Conservation (phyloP, 2,329 filamentous ascomycete species). For the Colletotrichum tamarilloi region DNA sequence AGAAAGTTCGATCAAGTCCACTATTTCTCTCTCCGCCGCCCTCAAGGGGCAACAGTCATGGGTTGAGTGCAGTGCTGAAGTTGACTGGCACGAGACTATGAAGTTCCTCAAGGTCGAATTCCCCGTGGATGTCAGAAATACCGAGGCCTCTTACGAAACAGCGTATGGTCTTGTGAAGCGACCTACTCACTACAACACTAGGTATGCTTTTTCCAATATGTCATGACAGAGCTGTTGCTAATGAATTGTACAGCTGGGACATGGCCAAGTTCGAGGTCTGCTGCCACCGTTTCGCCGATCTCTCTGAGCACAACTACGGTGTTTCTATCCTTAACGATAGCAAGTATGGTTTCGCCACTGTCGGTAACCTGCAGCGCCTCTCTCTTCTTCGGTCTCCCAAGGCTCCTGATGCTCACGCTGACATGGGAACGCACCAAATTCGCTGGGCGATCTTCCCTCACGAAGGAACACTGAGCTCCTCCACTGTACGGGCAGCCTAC, state of each 20-base stretch:
- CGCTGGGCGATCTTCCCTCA: conserved; percentile 94
- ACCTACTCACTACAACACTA: conserved; percentile 98
- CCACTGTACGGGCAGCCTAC: conserved; percentile 84
- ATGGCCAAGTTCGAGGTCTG: conserved; percentile 99
- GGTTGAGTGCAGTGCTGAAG: conserved; percentile 83
- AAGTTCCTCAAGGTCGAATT: conserved; percentile 99
- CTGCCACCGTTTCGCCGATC: conserved; percentile 92
- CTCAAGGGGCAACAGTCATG: conserved; percentile 73
- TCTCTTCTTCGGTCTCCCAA: conserved; percentile 89
- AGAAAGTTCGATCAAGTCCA: conserved; percentile 86
- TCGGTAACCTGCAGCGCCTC: conserved; percentile 88
- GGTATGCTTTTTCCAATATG: conserved; percentile 46
- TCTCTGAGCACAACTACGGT: conserved; percentile 88
- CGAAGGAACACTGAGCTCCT: conserved; percentile 74
- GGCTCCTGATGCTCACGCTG: conserved; percentile 90
- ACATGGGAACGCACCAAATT: conserved; percentile 91
- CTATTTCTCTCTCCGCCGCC: conserved; percentile 80
- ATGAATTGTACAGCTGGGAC: conserved; percentile 72
- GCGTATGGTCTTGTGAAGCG: conserved; percentile 90
- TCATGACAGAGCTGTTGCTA: neutral
- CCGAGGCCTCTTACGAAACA: conserved; percentile 93
- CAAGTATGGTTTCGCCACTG: conserved; percentile 95
- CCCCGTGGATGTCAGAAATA: conserved; percentile 90
- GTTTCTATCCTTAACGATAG: conserved; percentile 94
- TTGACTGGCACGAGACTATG: conserved; percentile 98